These are phyloP conservation scores for Linaria vulgaris DNA, from an alignment of 257 asterid species.

Conservation along the genomic window DNA sequence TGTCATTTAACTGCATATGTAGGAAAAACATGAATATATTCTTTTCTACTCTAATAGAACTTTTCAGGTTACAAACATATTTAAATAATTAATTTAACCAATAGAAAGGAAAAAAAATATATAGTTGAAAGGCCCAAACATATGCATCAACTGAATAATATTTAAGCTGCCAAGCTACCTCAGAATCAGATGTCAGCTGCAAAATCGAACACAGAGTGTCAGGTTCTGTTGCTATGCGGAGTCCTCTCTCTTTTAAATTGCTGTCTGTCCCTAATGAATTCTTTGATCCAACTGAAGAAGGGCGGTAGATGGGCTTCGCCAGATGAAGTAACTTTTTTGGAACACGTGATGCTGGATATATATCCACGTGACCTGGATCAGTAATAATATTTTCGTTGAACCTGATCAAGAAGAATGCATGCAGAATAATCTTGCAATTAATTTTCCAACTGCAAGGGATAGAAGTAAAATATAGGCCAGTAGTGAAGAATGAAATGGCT, in stretches of 20 bases:
- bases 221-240: constrained; percentile 72
- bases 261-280: constrained; percentile 33
- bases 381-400: constrained; percentile 79
- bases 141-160: constrained; percentile 2
- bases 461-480: constrained; percentile 3
- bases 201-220: constrained; percentile 61
- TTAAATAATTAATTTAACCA: background rate
- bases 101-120: constrained; percentile 6
- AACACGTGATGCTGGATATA: constrained; percentile 85
- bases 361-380: constrained; percentile 95
- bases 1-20: constrained; percentile 17
- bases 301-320: constrained; percentile 66
- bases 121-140: constrained; percentile 10
- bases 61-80: constrained; percentile 3
- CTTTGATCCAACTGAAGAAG: constrained; percentile 39
- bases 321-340: constrained; percentile 77
- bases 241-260: constrained; percentile 59
- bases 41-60: constrained; percentile 20
- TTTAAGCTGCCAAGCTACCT: constrained; percentile 48
- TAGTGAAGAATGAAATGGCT: background rate
- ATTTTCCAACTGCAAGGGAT: constrained; percentile 17
- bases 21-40: constrained; percentile 4
- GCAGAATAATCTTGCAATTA: constrained; percentile 27
- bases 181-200: constrained; percentile 76
- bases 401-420: constrained; percentile 51